Percentiles rank a stretch among this genome's conserved stretches.
Conservation (phyloP, 208 protist species). For the Vickermania ingenoplastis region DNA sequence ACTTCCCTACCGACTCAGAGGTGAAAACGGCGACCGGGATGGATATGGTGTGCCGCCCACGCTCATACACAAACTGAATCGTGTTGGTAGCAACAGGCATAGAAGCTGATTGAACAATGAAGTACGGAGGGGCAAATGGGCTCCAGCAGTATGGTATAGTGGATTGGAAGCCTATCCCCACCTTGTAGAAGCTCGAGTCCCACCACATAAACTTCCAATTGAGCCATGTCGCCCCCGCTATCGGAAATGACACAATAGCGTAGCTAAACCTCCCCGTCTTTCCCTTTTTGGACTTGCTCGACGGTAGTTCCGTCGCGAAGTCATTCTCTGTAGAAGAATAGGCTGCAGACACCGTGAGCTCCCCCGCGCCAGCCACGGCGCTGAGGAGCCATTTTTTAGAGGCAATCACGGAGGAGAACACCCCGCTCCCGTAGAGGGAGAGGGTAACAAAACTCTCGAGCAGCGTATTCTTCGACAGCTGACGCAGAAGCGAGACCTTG, state of each 20-base stretch:
- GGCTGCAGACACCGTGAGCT: background rate
- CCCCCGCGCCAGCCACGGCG: background rate
- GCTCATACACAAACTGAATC: slow-evolving; percentile 58
- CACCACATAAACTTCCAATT: background rate
- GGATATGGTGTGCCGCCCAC: slow-evolving; percentile 51
- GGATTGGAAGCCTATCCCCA: slow-evolving; percentile 33
- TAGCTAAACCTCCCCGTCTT: background rate
- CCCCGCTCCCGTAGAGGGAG: slow-evolving; percentile 46
- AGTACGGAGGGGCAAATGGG: slow-evolving; percentile 28
- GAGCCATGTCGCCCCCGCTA: background rate
- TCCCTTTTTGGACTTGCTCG: background rate
- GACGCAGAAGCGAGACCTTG: slow-evolving; percentile 44
- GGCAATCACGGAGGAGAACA: slow-evolving; percentile 31
- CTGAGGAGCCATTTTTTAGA: background rate
- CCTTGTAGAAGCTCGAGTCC: background rate
- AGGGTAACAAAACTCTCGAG: slow-evolving; percentile 54
- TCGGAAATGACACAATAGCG: background rate
- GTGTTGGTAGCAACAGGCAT: slow-evolving; percentile 46
- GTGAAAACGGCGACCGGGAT: slow-evolving; percentile 67
- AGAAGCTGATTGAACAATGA: slow-evolving; percentile 24
- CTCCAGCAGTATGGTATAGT: slow-evolving; percentile 41
- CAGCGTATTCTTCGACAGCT: slow-evolving; percentile 32
- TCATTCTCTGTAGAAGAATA: background rate
- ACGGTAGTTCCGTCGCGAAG: background rate
- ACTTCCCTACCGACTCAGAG: slow-evolving; percentile 26